A percentile compares a stretch with the other conserved stretches of the same genome.
Conservation (phyloP, 2,329 filamentous ascomycete species). For the Hypoxylon sp. region DNA sequence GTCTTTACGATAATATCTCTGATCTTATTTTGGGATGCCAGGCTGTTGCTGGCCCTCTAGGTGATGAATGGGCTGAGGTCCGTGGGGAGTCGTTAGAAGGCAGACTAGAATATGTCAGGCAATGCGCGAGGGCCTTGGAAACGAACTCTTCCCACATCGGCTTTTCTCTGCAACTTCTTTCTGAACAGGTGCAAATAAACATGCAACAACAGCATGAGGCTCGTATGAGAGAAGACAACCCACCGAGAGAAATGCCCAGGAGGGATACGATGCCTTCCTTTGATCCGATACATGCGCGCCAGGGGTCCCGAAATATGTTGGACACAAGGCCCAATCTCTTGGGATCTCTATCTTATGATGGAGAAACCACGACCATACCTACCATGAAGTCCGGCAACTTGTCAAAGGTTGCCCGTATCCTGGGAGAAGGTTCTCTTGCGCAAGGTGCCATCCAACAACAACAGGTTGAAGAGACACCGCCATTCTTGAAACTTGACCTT, state of each 20-base stretch:
- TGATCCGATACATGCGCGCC: constrained; percentile 68
- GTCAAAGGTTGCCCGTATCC: constrained; percentile 76
- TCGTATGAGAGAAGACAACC: constrained; percentile 61
- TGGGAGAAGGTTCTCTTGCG: constrained; percentile 74
- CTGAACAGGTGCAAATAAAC: constrained; percentile 80
- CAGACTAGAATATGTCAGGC: constrained; percentile 83
- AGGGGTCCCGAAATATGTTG: constrained; percentile 65
- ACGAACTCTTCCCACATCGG: constrained; percentile 89
- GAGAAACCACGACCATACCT: constrained; percentile 67
- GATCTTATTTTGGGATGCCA: constrained; percentile 92
- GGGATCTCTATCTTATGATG: constrained; percentile 76
- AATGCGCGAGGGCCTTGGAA: constrained; percentile 84
- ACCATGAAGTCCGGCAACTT: constrained; percentile 68
- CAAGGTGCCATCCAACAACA: constrained; percentile 61
- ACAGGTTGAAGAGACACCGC: constrained; percentile 82
- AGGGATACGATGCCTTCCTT: constrained; percentile 71
- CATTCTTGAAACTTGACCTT: constrained; percentile 87
- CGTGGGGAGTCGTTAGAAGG: constrained; percentile 91
- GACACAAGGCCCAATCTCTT: constrained; percentile 63
- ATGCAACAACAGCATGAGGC: constrained; percentile 64
- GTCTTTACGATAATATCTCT: constrained; percentile 91
- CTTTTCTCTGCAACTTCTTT: constrained; percentile 88
- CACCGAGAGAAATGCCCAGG: constrained; percentile 67
- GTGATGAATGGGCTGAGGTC: constrained; percentile 96
- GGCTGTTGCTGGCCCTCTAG: constrained; percentile 89